Conservation (phyloP, 23 red algal genomes). For the Gracilaria vermiculophylla region DNA sequence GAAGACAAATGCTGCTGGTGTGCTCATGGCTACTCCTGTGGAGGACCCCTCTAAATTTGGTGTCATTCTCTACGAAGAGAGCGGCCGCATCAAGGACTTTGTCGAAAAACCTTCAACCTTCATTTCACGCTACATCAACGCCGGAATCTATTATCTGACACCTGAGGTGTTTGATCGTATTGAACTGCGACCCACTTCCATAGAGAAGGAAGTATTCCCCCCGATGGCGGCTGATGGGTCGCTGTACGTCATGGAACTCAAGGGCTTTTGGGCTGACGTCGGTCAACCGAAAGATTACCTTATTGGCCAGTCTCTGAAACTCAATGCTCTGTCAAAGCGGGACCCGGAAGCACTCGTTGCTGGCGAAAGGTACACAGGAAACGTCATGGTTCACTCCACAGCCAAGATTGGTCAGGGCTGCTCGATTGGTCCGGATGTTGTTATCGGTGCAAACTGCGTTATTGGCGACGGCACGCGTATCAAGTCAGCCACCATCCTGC, state of each 20-base stretch:
- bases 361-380: conserved; percentile 75
- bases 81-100: conserved; percentile 88
- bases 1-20: conserved; percentile 74
- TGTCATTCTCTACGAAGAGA: conserved; percentile 91
- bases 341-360: conserved; percentile 51
- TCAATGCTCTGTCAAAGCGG: conserved; percentile 38
- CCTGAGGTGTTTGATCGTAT: conserved; percentile 85
- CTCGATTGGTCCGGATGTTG: conserved; percentile 92
- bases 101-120: conserved; percentile 92
- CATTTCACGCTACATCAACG: conserved; percentile 90
- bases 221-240: conserved; percentile 83
- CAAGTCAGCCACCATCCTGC: conserved; percentile 66
- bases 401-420: conserved; percentile 73
- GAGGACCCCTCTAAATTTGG: conserved; percentile 96
- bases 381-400: conserved; percentile 83
- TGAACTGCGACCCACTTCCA: conserved; percentile 84
- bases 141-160: conserved; percentile 92
- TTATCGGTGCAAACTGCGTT: conserved; percentile 85
- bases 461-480: conserved; percentile 87
- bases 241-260: conserved; percentile 90
- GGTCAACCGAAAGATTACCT: conserved; percentile 96
- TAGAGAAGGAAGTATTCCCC: conserved; percentile 98
- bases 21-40: conserved; percentile 88
- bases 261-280: conserved; percentile 96
- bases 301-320: conserved; percentile 67